Conservation (phyloP, 169 alveolate species). For the Ichthyophthirius multifiliis region DNA sequence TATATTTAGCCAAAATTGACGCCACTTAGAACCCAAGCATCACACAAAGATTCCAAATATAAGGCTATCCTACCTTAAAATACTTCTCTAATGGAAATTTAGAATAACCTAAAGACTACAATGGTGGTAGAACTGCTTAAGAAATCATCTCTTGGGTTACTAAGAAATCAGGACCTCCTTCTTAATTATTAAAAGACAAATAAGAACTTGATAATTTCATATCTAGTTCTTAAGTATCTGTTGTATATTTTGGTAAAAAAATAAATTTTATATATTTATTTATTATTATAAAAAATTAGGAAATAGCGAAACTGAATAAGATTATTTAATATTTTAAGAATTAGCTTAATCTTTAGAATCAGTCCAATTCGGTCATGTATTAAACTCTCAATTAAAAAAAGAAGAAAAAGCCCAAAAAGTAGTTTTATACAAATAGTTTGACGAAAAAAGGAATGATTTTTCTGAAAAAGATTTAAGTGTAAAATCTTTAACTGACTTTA, state of each 20-base stretch:
- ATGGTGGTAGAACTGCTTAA: conserved; percentile 87
- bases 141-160: conserved; percentile 84
- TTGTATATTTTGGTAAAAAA: conserved; percentile 46
- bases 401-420: conserved; percentile 43
- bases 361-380: conserved; percentile 40
- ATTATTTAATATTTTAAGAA: conserved; percentile 11
- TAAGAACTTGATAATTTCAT: conserved; percentile 29
- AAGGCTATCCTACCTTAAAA: conserved; percentile 91
- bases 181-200: conserved; percentile 31
- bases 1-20: too few relatives aligned
- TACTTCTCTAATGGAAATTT: conserved; percentile 87
- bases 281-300: too few relatives aligned
- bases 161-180: conserved; percentile 87
- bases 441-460: conserved; percentile 54
- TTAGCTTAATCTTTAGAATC: conserved; percentile 44
- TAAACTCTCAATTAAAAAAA: conserved; percentile 32
- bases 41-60: conserved; percentile 82
- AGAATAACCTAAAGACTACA: conserved; percentile 54
- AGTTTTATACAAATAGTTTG: conserved; percentile 62
- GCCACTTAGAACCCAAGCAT: too few relatives aligned
- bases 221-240: neutral
- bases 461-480: conserved; percentile 25
- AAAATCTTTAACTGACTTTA: conserved; percentile 38
- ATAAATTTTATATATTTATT: too few relatives aligned
- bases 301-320: too few relatives aligned